These are phyloP conservation scores for Carallia brachiata DNA, from an alignment of 345 rosid species.

Conservation along the genomic window DNA sequence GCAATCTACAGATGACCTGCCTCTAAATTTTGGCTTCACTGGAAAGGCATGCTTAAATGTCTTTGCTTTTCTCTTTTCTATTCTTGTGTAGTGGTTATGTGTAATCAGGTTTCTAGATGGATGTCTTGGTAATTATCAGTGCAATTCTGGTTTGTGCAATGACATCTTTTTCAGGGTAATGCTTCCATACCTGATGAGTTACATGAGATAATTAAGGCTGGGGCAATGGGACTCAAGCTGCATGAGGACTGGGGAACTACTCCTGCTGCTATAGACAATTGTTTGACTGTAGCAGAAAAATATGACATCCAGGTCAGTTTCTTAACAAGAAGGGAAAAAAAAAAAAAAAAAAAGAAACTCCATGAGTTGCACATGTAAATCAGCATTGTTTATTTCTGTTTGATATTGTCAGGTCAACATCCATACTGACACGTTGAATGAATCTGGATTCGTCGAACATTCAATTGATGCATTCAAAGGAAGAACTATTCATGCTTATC, in stretches of 20 bases:
- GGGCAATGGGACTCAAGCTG: constrained; percentile 98
- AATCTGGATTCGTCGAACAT: constrained; percentile 96
- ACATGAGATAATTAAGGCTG: constrained; percentile 71
- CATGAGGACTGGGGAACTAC: constrained; percentile 99
- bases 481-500: constrained; percentile 93
- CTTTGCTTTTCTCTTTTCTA: not conserved
- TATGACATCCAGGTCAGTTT: constrained; percentile 67
- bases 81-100: not conserved
- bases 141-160: not conserved
- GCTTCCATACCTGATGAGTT: constrained; percentile 72
- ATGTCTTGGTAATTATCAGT: constrained; percentile 1
- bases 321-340: not conserved
- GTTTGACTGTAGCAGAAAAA: constrained; percentile 77
- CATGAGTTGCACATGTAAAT: not conserved
- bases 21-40: constrained; percentile 94
- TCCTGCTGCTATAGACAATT: constrained; percentile 90
- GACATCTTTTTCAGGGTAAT: constrained; percentile 59
- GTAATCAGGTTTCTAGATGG: constrained; percentile 1
- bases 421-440: constrained; percentile 94
- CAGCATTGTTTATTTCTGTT: constrained; percentile 2
- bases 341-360: not conserved
- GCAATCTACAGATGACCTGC: constrained; percentile 90
- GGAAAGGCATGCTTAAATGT: constrained; percentile 66
- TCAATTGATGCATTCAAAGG: constrained; percentile 80
- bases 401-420: constrained; percentile 71